phyloP scores from a whole-genome alignment of 345 rosid species.

The Lumnitzera racemosa region DNA sequence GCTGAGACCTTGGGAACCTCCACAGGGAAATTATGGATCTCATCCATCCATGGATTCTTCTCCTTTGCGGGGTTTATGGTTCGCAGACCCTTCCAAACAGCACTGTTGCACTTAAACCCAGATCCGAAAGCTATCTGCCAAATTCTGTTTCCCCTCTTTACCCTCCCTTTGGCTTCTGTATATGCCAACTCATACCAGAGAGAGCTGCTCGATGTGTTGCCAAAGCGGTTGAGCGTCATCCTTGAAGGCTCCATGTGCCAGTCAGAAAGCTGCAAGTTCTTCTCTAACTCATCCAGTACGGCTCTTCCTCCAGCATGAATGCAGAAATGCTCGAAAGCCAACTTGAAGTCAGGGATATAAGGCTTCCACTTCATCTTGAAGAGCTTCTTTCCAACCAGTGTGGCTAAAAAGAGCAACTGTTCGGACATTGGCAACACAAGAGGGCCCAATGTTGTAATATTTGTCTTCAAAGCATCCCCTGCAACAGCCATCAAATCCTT shows the following conservation, averaged over 20 bases:
- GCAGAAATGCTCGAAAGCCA: constrained; percentile 60
- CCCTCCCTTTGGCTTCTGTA: constrained; percentile 51
- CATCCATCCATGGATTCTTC: constrained; percentile 49
- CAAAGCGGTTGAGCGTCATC: constrained; percentile 44
- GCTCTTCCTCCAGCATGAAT: constrained; percentile 46
- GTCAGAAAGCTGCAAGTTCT: constrained; percentile 40
- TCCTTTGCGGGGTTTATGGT: constrained; percentile 32
- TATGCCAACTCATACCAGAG: constrained; percentile 52
- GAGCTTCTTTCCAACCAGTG: constrained; percentile 36
- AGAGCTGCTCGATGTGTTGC: constrained; percentile 54
- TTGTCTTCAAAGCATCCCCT: constrained; percentile 42
- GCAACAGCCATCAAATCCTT: constrained; percentile 61
- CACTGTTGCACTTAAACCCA: constrained; percentile 57
- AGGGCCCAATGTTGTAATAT: constrained; percentile 58
- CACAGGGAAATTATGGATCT: constrained; percentile 36
- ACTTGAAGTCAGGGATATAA: constrained; percentile 51
- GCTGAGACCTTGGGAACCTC: constrained; percentile 29
- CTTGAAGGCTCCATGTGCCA: constrained; percentile 66
- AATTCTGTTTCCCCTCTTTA: constrained; percentile 35
- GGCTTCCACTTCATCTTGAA: constrained; percentile 39
- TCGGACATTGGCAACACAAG: constrained; percentile 44
- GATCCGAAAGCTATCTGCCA: constrained; percentile 69
- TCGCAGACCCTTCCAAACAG: constrained; percentile 54
- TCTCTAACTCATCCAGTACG: constrained; percentile 44
- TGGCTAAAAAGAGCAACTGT: constrained; percentile 39